Base-by-base conservation (phyloP, 179 eudicot species). In the Corrigiola litoralis region DNA sequence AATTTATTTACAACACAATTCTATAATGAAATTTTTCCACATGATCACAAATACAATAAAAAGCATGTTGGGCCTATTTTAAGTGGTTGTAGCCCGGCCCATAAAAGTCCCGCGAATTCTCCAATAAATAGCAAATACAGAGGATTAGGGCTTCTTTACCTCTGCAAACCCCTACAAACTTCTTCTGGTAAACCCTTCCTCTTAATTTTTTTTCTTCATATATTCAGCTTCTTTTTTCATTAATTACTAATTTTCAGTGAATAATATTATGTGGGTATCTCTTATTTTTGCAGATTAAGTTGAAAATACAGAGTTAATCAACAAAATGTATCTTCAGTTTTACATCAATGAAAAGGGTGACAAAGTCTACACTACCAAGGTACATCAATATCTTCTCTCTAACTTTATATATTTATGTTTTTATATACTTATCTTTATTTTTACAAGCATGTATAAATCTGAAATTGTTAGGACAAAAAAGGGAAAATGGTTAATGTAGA, bases 331-430 rank as follows among this genome's bases (percentile, higher is more conserved):
- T 89, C 84, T 92, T 27, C 96, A 89, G 69, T 92, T 69, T 68
- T 92, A 92, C 80, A 89, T 89, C 65, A 92, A 92, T 48, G 98
- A 92, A 5, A 87, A 92, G 41, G 98, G 96, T 45, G 90, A 85
- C 72, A 92, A 92, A 72, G 98, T 92, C 69, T 92, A 92, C 84
- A 92, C 98, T 57, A 92, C 98, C 23, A 92, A 89, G 95, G 98
- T 63, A 6, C 27, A 10, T 25, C n/a, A 3, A 13, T n/a, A 44
- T 20, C 34, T 48, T 46, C 14, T 13, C 6, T 1, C 17, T 41
- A 14, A 3, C 1, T n/a, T 37, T 25, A 2, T 16, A 8, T 16
- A 1, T 8, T 40, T 14, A 13, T 2, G 6, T 21, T 20, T 18
- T 17, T 40, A 14, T 20, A 0, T 2, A 2, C 1, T 29, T 8